Base-by-base conservation (phyloP, 495 filamentous ascomycete species). In the Xylaria acuta region DNA sequence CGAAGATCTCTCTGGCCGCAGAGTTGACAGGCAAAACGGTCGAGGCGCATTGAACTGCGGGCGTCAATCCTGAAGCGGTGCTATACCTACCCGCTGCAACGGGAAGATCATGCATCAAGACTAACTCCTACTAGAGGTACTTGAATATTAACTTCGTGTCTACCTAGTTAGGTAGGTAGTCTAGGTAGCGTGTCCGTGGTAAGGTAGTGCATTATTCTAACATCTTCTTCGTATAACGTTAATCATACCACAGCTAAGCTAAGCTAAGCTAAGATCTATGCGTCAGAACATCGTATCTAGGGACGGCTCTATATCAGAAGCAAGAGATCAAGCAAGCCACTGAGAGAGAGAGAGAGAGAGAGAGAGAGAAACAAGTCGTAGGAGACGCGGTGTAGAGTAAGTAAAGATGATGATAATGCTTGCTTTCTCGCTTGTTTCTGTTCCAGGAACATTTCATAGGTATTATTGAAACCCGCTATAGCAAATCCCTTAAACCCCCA, bases 401-500 rank as follows among this genome's bases (percentile, higher is more conserved):
- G n/a, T n/a, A 18, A 36, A 32, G 43, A 47, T 20, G 40, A 30
- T 36, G 63, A 34, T 40, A 14, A 63, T 27, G 38, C 38, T 41
- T 41, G 36, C 38, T 64, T 64, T 11, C 58, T 49, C 32, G 12
- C 47, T 51, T 36, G 1, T 22, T 64, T 64, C 40, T 51, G 2
- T 14, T 53, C 18, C 3, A 53, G 30, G 27, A 14, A 67, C 11
- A 38, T 38, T 12, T 53, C 16, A 49, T n/a, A n/a, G n/a, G n/a
- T 36, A 22, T 22, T 53, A 66, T 59, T 16, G 30, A 47, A 45
- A 43, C 7, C 51, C 66, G 51, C 51, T 34, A 27, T 69, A 34
- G 38, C 53, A 54, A 58, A 54, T 41, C 49, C 27, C 45, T n/a
- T n/a, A 30, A 14, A 18, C 32, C 18, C 56, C 30, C 27, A 60